Evolutionary conservation across 129 eudicot species (phyloP).

Genomic region (Artemisia argyi): DNA sequence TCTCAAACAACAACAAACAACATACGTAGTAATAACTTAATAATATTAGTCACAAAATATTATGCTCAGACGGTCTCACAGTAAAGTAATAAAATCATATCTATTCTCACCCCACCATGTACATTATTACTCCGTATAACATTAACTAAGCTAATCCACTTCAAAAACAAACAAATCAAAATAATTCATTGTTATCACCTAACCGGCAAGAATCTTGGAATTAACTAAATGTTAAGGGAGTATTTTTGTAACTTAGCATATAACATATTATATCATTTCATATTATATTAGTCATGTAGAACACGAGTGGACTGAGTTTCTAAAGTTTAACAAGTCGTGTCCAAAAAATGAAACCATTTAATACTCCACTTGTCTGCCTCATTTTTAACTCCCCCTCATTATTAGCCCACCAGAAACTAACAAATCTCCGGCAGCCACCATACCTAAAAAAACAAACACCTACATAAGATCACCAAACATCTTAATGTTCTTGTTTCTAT

Average conservation of each 20-base stretch:
- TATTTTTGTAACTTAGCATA: background rate
- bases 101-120: too few relatives aligned
- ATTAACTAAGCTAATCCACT: too few relatives aligned
- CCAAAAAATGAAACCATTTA: slow-evolving; percentile 39
- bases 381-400: slow-evolving; percentile 7
- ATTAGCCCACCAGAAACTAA: slow-evolving; percentile 19
- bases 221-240: background rate
- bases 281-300: slow-evolving; percentile 9
- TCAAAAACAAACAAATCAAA: too few relatives aligned
- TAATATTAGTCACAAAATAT: too few relatives aligned
- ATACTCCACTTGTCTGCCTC: slow-evolving; percentile 11
- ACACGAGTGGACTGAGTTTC: slow-evolving; percentile 43
- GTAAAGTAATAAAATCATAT: too few relatives aligned
- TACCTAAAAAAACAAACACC: background rate
- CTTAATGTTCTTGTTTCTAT: background rate
- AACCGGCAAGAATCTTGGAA: slow-evolving; percentile 19
- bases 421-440: slow-evolving; percentile 25
- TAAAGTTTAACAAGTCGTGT: slow-evolving; percentile 25
- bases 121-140: too few relatives aligned
- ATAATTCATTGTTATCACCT: background rate
- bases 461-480: slow-evolving; percentile 1
- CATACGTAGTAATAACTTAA: too few relatives aligned
- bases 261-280: background rate
- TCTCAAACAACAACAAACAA: too few relatives aligned
- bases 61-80: too few relatives aligned